phyloP scores from a whole-genome alignment of 208 protist genomes.

The Angomonas deanei region DNA sequence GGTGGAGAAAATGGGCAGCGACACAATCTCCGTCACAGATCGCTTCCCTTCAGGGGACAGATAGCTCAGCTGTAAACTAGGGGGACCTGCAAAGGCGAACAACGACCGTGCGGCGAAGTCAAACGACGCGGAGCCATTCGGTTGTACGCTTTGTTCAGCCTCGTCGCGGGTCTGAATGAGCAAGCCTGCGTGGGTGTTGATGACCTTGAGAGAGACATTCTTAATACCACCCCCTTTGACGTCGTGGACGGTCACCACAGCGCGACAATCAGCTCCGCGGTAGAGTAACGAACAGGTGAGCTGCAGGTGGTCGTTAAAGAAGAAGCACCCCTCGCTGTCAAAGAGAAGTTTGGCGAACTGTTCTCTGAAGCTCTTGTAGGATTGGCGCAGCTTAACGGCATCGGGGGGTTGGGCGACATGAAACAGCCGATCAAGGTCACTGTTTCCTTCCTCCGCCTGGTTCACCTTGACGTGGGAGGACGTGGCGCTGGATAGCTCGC shows the following conservation, averaged over 20 bases:
- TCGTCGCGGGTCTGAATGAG: conserved; percentile 49
- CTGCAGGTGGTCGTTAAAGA: conserved; percentile 37
- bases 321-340: conserved; percentile 23
- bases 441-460: conserved; percentile 3
- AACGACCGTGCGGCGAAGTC: conserved; percentile 67
- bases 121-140: conserved; percentile 20
- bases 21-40: conserved; percentile 34
- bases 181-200: conserved; percentile 42
- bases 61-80: conserved; percentile 60
- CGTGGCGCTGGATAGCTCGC: neutral
- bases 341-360: conserved; percentile 24
- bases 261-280: conserved; percentile 36
- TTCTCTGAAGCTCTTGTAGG: conserved; percentile 26
- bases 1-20: conserved; percentile 51
- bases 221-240: conserved; percentile 16
- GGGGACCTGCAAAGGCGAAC: conserved; percentile 47
- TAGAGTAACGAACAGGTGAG: conserved; percentile 47
- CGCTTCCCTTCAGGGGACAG: neutral
- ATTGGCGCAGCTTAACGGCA: conserved; percentile 22
- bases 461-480: neutral
- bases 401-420: conserved; percentile 15
- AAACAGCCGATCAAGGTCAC: conserved; percentile 26
- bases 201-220: conserved; percentile 33
- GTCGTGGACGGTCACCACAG: conserved; percentile 30
- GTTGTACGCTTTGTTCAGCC: conserved; percentile 8